Percentiles rank a stretch among this genome's conserved stretches.
Conservation (phyloP, 495 filamentous ascomycete genomes). For the Penicillium pancosmium region DNA sequence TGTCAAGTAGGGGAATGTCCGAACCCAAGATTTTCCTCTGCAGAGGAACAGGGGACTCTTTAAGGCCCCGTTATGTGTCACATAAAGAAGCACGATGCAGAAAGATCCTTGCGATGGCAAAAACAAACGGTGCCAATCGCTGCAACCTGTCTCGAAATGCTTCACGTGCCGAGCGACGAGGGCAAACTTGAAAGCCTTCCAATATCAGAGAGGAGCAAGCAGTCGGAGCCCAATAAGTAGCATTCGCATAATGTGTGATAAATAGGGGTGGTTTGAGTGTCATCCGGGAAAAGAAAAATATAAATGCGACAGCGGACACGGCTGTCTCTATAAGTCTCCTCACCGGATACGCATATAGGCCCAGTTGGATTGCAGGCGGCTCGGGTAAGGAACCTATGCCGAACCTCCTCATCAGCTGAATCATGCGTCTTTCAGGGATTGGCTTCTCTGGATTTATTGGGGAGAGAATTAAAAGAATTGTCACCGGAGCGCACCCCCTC, state of each 20-base stretch:
- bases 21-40: constrained; percentile 4
- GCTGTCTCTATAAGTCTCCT: constrained; percentile 17
- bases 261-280: neutral
- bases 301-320: constrained; percentile 9
- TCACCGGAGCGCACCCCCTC: neutral
- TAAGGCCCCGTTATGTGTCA: constrained; percentile 4
- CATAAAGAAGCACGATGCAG: constrained; percentile 15
- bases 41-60: constrained; percentile 3
- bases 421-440: constrained; percentile 25
- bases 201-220: neutral
- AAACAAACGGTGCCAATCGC: neutral
- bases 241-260: constrained; percentile 7
- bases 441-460: constrained; percentile 20
- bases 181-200: neutral
- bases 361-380: constrained; percentile 10
- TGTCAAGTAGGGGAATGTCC: constrained; percentile 2
- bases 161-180: constrained; percentile 8
- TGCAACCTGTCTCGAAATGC: neutral
- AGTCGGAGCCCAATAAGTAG: constrained; percentile 3
- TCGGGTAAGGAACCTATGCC: constrained; percentile 7
- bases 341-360: constrained; percentile 6
- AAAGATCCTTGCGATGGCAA: constrained; percentile 5
- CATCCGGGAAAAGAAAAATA: constrained; percentile 4
- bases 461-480: constrained; percentile 13
- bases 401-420: constrained; percentile 19